Base-by-base conservation (phyloP, 2,329 filamentous ascomycete genomes). In the Botryotinia calthae region DNA sequence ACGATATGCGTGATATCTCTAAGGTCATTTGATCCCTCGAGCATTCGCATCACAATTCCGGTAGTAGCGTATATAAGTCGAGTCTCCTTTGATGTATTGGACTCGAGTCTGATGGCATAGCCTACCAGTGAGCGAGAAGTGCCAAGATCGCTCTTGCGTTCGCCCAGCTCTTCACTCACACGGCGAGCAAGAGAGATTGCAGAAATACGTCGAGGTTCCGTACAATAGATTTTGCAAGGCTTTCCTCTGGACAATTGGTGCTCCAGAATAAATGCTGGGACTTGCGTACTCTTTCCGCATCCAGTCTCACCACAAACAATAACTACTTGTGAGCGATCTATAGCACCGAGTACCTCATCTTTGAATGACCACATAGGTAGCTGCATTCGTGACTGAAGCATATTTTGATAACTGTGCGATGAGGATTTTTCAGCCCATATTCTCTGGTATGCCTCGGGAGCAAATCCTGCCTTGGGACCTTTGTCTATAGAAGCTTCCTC, bases 281-380 rank as follows among this genome's bases (percentile, higher is more conserved):
- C 92, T 79, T 99, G 96, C 0, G 96, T 99, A 82, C 94, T 98
- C 85, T 99, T 99, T 76, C 96, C 96, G 81, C 92, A 98, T 77
- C 96, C 96, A 4, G 96, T 99, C 83, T 99, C 96, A 80, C 96
- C 96, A 80, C 95, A 98, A 44, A 99, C 89, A 74, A 99, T 98
- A 16, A 96, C 90, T 16, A 97, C 92, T 79, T 96, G 95, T 76
- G 97, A 88, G 34, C 88, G 86, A 64, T 93, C 91, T 44, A 99
- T 90, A 2, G 93, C 88, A 40, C 89, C 86, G 20, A 98, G 84
- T 12, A 98, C 94, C 67, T 93, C 87, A 20, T 93, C 85, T 76
- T 90, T 91, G 81, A 96, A 98, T 20, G 88, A 86, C 88, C 93
- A 98, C 85, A 99, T 97, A 0, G 96, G 96, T 28, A 99, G 87